A percentile compares a stretch with the other conserved stretches of the same genome.
Conservation (phyloP, 2,329 filamentous ascomycete genomes). For the Polychaeton citri region DNA sequence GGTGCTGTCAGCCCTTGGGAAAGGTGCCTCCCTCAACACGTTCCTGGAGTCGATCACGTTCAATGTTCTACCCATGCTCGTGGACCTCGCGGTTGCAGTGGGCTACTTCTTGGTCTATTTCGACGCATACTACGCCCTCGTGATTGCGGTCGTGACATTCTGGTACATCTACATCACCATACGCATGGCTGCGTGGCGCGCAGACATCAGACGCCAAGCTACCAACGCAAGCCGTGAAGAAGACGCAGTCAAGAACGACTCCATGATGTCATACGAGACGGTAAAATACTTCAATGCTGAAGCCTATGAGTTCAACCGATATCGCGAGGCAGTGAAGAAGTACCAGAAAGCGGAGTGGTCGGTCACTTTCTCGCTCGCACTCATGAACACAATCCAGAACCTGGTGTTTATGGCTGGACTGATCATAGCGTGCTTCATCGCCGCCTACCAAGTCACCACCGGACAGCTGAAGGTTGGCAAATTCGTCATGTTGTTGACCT, state of each 20-base stretch:
- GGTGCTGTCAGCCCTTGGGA: conserved; percentile 87
- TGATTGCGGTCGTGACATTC: conserved; percentile 82
- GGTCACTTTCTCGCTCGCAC: conserved; percentile 42
- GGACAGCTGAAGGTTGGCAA: conserved; percentile 48
- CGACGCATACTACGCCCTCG: conserved; percentile 79
- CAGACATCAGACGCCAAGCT: conserved; percentile 83
- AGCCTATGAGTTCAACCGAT: conserved; percentile 44
- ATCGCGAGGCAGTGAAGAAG: conserved; percentile 40
- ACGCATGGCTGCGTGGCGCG: conserved; percentile 84
- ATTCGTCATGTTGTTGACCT: conserved; percentile 58
- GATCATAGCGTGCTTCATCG: conserved; percentile 55
- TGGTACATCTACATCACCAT: conserved; percentile 96
- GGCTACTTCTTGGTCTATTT: conserved; percentile 66
- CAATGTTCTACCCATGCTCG: conserved; percentile 84
- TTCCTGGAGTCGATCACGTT: conserved; percentile 96
- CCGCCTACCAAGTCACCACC: conserved; percentile 56
- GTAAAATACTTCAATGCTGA: conserved; percentile 54
- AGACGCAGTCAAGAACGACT: conserved; percentile 97
- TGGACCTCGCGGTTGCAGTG: conserved; percentile 78
- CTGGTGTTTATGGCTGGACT: conserved; percentile 51
- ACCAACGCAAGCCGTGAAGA: conserved; percentile 90
- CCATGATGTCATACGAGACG: conserved; percentile 92
- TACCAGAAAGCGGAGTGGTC: conserved; percentile 46
- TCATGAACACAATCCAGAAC: conserved; percentile 49
- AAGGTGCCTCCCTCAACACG: conserved; percentile 88